These are phyloP conservation scores for Chytriomyces sp. DNA, from an alignment of 192 early-diverging fungal genomes.

Conservation along the genomic window DNA sequence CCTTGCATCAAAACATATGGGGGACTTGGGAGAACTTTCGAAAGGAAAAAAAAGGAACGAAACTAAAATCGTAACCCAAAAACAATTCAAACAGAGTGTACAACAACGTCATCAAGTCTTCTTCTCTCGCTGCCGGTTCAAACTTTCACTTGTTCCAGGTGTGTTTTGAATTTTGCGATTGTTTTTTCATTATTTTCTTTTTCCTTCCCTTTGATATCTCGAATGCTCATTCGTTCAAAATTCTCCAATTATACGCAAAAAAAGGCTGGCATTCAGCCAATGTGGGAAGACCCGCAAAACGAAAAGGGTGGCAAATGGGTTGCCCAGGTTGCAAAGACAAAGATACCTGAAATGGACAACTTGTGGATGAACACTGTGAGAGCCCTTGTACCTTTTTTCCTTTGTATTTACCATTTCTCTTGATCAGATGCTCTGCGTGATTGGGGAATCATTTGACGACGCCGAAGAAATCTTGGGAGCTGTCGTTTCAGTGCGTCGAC, in stretches of 20 bases:
- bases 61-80: slow-evolving; percentile 8
- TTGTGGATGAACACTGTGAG: slow-evolving; percentile 85
- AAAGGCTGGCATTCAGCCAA: slow-evolving; percentile 87
- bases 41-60: not conserved
- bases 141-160: slow-evolving; percentile 90
- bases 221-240: not conserved
- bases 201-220: not conserved
- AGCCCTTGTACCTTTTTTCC: not conserved
- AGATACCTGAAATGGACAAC: slow-evolving; percentile 77
- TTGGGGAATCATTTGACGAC: slow-evolving; percentile 17
- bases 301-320: slow-evolving; percentile 91
- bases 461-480: slow-evolving; percentile 7
- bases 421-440: slow-evolving; percentile 71
- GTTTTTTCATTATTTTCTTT: no score
- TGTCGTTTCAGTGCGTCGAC: slow-evolving; percentile 47
- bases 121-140: slow-evolving; percentile 72
- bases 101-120: slow-evolving; percentile 84
- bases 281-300: slow-evolving; percentile 95
- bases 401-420: not conserved
- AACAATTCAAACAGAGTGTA: slow-evolving; percentile 59
- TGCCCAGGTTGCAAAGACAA: slow-evolving; percentile 63
- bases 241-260: slow-evolving; percentile 44
- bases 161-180: no score
- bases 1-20: not conserved
- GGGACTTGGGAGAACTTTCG: not conserved